Conservation (phyloP, 208 protist species). For the Histomonas meleagridis region DNA sequence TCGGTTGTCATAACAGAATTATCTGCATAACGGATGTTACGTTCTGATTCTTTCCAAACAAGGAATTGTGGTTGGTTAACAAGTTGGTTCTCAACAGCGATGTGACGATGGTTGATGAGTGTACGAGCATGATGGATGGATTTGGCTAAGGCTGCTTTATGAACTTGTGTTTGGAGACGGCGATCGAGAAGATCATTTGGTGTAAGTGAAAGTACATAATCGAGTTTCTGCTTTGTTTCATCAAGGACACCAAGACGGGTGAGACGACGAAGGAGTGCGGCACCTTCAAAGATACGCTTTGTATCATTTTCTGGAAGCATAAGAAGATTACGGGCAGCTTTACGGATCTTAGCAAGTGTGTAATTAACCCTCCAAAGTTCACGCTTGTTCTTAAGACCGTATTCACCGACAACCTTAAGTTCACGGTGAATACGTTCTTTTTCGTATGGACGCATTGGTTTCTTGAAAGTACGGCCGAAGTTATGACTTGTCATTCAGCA, state of each 20-base stretch:
- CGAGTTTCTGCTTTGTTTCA: conserved; percentile 92
- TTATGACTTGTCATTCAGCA: conserved; percentile 61
- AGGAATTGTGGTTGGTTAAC: conserved; percentile 32
- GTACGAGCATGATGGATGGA: conserved; percentile 98
- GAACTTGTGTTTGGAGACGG: conserved; percentile 95
- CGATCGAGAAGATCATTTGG: conserved; percentile 95
- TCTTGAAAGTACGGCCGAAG: conserved; percentile 81
- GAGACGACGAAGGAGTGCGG: conserved; percentile 92
- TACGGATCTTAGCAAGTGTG: conserved; percentile 93
- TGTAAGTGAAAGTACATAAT: conserved; percentile 97
- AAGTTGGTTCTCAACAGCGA: conserved; percentile 52
- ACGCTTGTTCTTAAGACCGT: conserved; percentile 90
- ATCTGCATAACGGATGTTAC: neutral
- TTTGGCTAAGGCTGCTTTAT: conserved; percentile 90
- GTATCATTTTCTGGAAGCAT: conserved; percentile 92
- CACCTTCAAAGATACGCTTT: conserved; percentile 86
- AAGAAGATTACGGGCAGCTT: conserved; percentile 89
- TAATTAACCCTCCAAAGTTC: conserved; percentile 96
- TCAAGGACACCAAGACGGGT: conserved; percentile 90
- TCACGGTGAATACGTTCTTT: conserved; percentile 98
- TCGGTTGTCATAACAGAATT: neutral
- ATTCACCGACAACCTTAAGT: conserved; percentile 95
- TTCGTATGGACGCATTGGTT: conserved; percentile 95
- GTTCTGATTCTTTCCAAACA: conserved; percentile 15
- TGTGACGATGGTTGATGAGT: conserved; percentile 95